Conservation (phyloP, 345 rosid species). For the Cochlearia excelsa region DNA sequence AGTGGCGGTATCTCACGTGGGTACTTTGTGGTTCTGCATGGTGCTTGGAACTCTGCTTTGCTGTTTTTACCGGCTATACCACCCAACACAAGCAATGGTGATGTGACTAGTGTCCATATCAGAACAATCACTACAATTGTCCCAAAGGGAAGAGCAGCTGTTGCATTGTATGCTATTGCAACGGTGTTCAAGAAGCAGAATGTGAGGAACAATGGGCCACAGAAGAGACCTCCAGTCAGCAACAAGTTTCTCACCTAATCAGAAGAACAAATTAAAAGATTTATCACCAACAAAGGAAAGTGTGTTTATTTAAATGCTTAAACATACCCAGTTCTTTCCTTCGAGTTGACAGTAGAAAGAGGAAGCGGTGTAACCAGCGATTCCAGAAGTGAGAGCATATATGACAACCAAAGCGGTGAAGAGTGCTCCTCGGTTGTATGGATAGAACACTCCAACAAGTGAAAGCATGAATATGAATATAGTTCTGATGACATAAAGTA, state of each 20-base stretch:
- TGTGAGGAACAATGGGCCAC: constrained; percentile 81
- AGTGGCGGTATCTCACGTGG: constrained; percentile 76
- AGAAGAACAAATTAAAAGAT: neutral
- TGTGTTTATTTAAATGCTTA: neutral
- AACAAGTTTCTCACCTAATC: constrained; percentile 71
- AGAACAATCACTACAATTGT: constrained; percentile 81
- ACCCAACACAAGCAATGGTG: constrained; percentile 83
- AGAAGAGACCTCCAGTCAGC: constrained; percentile 81
- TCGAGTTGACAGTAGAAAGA: constrained; percentile 91
- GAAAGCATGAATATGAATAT: constrained; percentile 79
- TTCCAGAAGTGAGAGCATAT: constrained; percentile 86
- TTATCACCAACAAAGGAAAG: neutral
- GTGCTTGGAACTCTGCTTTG: constrained; percentile 90
- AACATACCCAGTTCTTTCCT: constrained; percentile 79
- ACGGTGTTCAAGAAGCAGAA: constrained; percentile 91
- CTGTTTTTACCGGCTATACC: constrained; percentile 95
- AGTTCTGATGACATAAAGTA: constrained; percentile 40
- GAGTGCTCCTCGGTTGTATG: constrained; percentile 89
- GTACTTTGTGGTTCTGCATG: constrained; percentile 80
- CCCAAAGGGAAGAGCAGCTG: constrained; percentile 86
- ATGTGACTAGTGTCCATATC: constrained; percentile 81
- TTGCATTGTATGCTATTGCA: constrained; percentile 75
- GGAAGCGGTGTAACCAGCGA: constrained; percentile 77
- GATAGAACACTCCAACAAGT: constrained; percentile 87
- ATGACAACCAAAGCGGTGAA: constrained; percentile 86